Evolutionary conservation across 2,329 filamentous ascomycete species (phyloP), one percentile per base, ranked within the genome.

Genomic region (Pseudogymnoascus sp.): DNA sequence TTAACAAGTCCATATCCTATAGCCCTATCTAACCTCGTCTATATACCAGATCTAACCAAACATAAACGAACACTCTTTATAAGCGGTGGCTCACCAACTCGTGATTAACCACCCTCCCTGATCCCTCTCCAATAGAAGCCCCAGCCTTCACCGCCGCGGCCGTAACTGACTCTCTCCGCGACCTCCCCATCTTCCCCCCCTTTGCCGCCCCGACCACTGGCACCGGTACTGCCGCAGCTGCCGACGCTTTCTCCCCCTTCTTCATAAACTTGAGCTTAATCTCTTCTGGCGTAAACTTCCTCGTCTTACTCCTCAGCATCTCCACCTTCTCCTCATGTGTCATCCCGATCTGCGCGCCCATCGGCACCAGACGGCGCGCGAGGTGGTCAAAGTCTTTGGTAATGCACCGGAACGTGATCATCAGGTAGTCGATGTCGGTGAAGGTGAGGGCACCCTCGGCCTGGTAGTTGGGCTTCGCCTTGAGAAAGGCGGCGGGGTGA

Each of bases 361-460:
- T 87, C 0, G 90, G 90, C 12, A 93, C 87, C 58, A 93, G 72
- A 65, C 88, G 87, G 61, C 79, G 79, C 1, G 89, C 89, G 8
- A 93, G 79, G 61, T 86, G 78, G 58, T 79, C 76, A 68, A 93
- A 93, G 70, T 92, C 85, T 73, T 91, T 90, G 63, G 79, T 79
- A 68, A 92, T 69, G 15, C 92, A 74, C 44, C 81, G 81, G 35
- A 90, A 73, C 0, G 89, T 91, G 64, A 92, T 83, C 80, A 91
- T 87, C 60, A 92, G 76, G 71, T 90, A 93, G 73, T 92, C 89
- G 68, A 93, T 91, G 69, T 92, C 86, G 73, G 88, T 86, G 71
- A 93, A 92, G 5, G 92, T 87, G 5, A 93, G 80, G 0, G 89
- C 90, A 17, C 84, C 77, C 69, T 91, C 85, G 6, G 78, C 74